Evolutionary conservation across 1,284 basidiomycete species (phyloP).

Genomic region (Cutaneotrichosporon dermatis): DNA sequence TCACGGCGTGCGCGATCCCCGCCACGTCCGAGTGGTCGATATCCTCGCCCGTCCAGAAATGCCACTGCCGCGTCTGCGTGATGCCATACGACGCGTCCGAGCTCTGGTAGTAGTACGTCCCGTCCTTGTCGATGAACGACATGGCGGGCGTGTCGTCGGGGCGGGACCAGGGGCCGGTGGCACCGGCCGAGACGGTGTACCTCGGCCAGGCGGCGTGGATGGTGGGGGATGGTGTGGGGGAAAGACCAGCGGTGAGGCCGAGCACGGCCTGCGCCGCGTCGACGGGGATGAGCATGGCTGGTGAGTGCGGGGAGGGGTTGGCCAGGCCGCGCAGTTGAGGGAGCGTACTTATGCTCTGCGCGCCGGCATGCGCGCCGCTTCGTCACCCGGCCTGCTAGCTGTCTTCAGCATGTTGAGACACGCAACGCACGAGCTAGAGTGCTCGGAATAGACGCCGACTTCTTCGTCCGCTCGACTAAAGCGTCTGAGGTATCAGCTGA

Average conservation of each 20-base stretch:
- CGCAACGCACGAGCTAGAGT: no score
- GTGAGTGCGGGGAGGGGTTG: not conserved
- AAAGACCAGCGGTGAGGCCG: not conserved
- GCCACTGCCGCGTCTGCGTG: constrained; percentile 3
- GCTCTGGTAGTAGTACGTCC: constrained; percentile 11
- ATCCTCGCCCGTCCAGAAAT: constrained; percentile 8
- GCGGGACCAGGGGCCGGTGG: not conserved
- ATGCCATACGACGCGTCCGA: constrained; percentile 10
- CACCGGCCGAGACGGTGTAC: constrained; percentile 5
- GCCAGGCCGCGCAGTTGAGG: not conserved
- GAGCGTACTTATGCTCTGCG: not conserved
- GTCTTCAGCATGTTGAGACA: no score
- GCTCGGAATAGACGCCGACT: no score
- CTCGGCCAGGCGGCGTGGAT: no score
- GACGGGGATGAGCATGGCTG: not conserved
- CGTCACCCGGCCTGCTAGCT: no score
- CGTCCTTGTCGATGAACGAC: constrained; percentile 12
- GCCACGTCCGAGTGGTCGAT: constrained; percentile 4
- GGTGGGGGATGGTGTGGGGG: no score
- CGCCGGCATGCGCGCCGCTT: not conserved
- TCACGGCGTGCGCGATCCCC: not conserved
- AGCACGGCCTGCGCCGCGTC: not conserved
- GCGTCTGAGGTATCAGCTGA: no score
- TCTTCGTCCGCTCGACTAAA: no score
- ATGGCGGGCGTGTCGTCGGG: constrained; percentile 13